Evolutionary conservation across 352 stramenopile species (phyloP).

Genomic region (Pythium grandisporangium): DNA sequence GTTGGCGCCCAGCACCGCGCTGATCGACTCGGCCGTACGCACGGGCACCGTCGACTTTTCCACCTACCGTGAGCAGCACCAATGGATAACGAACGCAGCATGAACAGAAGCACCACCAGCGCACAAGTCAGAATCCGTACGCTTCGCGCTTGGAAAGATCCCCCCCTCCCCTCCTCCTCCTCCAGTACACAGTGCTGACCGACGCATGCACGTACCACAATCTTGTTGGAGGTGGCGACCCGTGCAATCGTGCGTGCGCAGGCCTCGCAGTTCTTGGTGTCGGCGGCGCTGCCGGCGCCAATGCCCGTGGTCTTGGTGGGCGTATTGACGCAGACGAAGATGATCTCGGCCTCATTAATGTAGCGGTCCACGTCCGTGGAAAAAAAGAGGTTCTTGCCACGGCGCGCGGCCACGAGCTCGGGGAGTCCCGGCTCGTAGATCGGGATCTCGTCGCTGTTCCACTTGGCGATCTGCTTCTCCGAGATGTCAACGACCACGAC

Average conservation of each 20-base stretch:
- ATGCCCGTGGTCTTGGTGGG: constrained; percentile 97
- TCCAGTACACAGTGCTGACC: no score
- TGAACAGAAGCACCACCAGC: background rate
- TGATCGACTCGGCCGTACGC: constrained; percentile 96
- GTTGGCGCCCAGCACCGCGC: constrained; percentile 93
- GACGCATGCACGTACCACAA: constrained; percentile 75
- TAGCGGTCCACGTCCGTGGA: constrained; percentile 95
- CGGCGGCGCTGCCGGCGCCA: constrained; percentile 94
- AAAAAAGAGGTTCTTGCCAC: constrained; percentile 98
- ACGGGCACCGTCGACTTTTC: constrained; percentile 99
- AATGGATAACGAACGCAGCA: background rate
- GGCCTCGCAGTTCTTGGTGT: constrained; percentile 99
- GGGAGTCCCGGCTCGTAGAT: constrained; percentile 99
- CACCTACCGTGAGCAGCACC: constrained; percentile 20
- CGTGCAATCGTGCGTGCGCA: constrained; percentile 97
- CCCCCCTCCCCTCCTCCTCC: no score
- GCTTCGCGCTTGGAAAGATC: no score
- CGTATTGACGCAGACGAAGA: constrained; percentile 99
- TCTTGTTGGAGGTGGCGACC: constrained; percentile 92
- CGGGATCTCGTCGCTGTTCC: constrained; percentile 94
- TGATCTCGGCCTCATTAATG: constrained; percentile 96
- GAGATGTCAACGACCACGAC: constrained; percentile 97
- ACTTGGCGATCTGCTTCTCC: constrained; percentile 95
- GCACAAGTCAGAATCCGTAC: no score
- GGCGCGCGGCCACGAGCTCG: constrained; percentile 90